Conservation (phyloP, 1,284 basidiomycete genomes). For the Clitocybe nebularis region DNA sequence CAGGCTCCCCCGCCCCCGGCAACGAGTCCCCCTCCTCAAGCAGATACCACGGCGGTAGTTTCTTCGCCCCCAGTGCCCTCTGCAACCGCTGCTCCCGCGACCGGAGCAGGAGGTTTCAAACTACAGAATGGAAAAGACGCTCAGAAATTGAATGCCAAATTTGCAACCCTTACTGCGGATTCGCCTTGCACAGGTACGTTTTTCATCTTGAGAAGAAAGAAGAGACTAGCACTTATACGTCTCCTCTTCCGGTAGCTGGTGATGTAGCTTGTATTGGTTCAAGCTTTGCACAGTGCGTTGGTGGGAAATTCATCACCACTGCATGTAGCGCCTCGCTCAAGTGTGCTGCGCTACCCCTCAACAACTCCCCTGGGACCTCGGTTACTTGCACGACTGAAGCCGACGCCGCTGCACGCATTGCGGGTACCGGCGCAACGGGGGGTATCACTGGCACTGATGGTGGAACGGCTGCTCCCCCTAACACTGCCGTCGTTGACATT, state of each 20-base stretch:
- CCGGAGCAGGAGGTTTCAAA: conserved; percentile 22
- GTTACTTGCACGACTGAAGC: conserved; percentile 32
- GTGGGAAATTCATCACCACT: conserved; percentile 31
- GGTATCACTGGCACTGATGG: conserved; percentile 22
- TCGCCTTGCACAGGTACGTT: conserved; percentile 30
- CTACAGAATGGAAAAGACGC: conserved; percentile 38
- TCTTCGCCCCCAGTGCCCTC: conserved; percentile 2
- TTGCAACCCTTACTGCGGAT: conserved; percentile 30
- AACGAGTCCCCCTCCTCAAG: conserved; percentile 1
- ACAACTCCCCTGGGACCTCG: conserved; percentile 42
- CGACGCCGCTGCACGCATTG: conserved; percentile 33
- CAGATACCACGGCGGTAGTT: conserved; percentile 6
- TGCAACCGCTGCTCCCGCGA: conserved; percentile 7
- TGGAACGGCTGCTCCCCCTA: conserved; percentile 3
- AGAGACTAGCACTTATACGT: conserved; percentile 3
- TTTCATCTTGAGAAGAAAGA: too few species aligned
- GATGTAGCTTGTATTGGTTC: conserved; percentile 34
- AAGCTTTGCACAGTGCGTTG: conserved; percentile 37
- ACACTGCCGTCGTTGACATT: conserved; percentile 11
- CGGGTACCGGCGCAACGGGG: conserved; percentile 30
- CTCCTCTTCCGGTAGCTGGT: conserved; percentile 19
- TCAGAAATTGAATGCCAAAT: conserved; percentile 37
- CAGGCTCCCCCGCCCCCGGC: conserved; percentile 6
- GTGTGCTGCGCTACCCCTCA: conserved; percentile 46
- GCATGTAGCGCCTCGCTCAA: conserved; percentile 29